A percentile compares a stretch with the other conserved stretches of the same genome.
Conservation (phyloP, 352 stramenopile genomes). For the Elongisporangium anandrum region DNA sequence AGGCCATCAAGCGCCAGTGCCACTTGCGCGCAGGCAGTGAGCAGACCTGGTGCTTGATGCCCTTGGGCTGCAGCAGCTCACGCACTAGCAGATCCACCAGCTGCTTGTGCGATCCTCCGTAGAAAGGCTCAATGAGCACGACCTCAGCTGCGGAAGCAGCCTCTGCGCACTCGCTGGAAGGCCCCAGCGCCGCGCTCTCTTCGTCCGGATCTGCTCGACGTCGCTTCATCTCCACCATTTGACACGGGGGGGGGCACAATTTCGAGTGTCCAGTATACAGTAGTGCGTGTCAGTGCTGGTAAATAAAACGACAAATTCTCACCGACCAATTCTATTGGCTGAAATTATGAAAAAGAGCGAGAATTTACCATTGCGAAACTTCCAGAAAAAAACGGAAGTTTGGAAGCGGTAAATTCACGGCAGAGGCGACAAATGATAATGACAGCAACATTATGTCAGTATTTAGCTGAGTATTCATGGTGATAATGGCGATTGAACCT, state of each 20-base stretch:
- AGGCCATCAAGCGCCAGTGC: conserved; percentile 40
- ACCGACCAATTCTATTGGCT: no score
- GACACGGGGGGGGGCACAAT: background rate
- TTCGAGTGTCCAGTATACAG: background rate
- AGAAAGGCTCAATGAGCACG: conserved; percentile 35
- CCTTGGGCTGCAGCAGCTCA: conserved; percentile 12
- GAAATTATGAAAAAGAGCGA: no score
- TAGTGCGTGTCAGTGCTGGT: no score
- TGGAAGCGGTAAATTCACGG: no score
- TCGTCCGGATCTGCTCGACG: conserved; percentile 1
- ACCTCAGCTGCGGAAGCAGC: conserved; percentile 8
- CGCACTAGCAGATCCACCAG: conserved; percentile 32
- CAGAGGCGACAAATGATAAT: no score
- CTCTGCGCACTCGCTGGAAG: background rate
- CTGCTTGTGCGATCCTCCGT: conserved; percentile 48
- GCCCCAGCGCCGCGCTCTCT: background rate
- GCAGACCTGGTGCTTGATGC: conserved; percentile 16
- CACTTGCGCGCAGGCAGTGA: conserved; percentile 40
- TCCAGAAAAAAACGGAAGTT: no score
- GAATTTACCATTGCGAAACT: no score
- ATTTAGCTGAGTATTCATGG: no score
- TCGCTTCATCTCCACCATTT: conserved; percentile 16
- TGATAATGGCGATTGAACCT: no score
- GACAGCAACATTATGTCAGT: no score
- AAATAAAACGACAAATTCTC: no score